phyloP scores from a whole-genome alignment of 805 yeast species.

The Komagataella pseudopastoris region DNA sequence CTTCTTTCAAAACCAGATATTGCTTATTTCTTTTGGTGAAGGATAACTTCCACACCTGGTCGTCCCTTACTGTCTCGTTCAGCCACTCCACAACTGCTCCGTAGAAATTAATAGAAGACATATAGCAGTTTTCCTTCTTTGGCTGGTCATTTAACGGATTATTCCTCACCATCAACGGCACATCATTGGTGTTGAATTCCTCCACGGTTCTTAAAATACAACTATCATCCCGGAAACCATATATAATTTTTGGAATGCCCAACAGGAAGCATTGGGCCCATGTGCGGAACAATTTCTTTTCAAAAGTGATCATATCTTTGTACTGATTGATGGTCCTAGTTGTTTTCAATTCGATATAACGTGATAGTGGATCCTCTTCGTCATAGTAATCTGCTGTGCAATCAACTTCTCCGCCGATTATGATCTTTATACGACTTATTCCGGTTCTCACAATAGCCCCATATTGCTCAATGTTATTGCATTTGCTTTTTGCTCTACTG shows the following conservation, averaged over 20 bases:
- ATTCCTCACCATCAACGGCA: constrained; percentile 56
- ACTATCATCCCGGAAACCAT: constrained; percentile 77
- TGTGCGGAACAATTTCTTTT: constrained; percentile 58
- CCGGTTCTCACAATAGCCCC: constrained; percentile 76
- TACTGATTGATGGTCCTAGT: constrained; percentile 39
- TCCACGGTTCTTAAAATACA: constrained; percentile 57
- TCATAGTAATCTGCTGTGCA: constrained; percentile 63
- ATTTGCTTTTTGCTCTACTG: constrained; percentile 40
- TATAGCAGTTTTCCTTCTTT: constrained; percentile 44
- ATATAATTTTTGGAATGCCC: constrained; percentile 70
- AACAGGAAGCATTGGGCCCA: constrained; percentile 93
- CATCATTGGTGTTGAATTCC: constrained; percentile 60
- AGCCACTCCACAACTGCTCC: constrained; percentile 81
- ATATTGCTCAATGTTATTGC: constrained; percentile 66
- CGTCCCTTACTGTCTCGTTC: constrained; percentile 31
- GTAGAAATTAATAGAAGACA: constrained; percentile 74
- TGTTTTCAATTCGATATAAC: constrained; percentile 81
- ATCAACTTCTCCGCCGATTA: constrained; percentile 86
- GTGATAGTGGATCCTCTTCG: constrained; percentile 37
- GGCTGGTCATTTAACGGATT: constrained; percentile 26
- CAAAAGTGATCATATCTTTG: constrained; percentile 51
- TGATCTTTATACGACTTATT: constrained; percentile 53
- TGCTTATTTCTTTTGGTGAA: constrained; percentile 37
- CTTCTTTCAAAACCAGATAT: constrained; percentile 32
- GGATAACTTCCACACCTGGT: constrained; percentile 37